Percentiles rank a stretch among this genome's conserved stretches.
Conservation (phyloP, 805 yeast species). For the Clavispora asparagi region DNA sequence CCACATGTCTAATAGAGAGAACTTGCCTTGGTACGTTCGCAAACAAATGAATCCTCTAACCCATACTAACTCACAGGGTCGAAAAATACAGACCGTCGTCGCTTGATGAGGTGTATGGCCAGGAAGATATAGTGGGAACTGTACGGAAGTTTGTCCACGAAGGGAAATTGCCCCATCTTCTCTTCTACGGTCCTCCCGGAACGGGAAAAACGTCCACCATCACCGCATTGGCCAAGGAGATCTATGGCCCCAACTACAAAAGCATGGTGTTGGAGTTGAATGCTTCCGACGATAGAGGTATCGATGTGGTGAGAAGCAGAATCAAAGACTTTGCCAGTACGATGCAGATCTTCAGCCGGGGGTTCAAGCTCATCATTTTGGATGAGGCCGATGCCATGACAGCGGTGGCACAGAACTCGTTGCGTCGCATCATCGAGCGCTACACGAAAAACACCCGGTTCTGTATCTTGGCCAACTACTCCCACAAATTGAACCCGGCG, state of each 20-base stretch:
- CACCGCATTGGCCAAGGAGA: conserved; percentile 79
- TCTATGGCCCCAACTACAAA: conserved; percentile 74
- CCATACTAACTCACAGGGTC: conserved; percentile 48
- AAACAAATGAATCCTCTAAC: not conserved
- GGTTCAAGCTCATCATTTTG: conserved; percentile 83
- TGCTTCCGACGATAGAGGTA: conserved; percentile 97
- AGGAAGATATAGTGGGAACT: conserved; percentile 77
- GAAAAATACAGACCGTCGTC: conserved; percentile 90
- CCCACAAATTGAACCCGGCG: conserved; percentile 95
- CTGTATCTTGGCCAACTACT: conserved; percentile 91
- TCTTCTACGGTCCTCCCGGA: conserved; percentile 95
- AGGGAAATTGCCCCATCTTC: conserved; percentile 81
- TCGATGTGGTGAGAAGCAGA: conserved; percentile 95
- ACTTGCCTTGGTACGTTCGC: conserved; percentile 19
- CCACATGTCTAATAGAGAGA: conserved; percentile 10
- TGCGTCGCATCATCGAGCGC: conserved; percentile 81
- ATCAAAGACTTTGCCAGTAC: conserved; percentile 96
- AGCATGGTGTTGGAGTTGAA: conserved; percentile 93
- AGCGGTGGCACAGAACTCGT: conserved; percentile 77
- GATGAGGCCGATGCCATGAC: conserved; percentile 98
- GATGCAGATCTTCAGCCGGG: conserved; percentile 81
- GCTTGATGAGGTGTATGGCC: conserved; percentile 88
- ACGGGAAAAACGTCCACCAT: conserved; percentile 91
- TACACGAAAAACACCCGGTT: conserved; percentile 93
- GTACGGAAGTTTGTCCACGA: conserved; percentile 79